Evolutionary conservation across 2,329 filamentous ascomycete species (phyloP).

Genomic region (Aureobasidium musti): DNA sequence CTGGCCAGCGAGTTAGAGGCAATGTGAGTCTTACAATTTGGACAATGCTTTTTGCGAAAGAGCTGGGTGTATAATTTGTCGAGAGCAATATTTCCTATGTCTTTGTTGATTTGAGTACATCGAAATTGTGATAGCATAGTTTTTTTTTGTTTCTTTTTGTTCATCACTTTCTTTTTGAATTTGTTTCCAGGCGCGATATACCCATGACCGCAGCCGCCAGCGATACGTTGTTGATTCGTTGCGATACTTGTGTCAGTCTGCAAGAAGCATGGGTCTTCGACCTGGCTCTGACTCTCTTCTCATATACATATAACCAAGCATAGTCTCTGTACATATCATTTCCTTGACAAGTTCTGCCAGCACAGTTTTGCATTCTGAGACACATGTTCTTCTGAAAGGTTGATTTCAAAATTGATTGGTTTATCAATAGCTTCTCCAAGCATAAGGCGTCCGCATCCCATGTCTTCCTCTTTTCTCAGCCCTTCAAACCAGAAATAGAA

Average conservation of each 20-base stretch:
- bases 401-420: background rate
- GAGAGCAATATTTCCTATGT: conserved; percentile 21
- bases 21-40: background rate
- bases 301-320: conserved; percentile 9
- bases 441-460: background rate
- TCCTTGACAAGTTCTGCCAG: background rate
- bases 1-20: conserved; percentile 36
- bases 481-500: background rate
- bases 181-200: conserved; percentile 31
- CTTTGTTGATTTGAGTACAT: conserved; percentile 8
- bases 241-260: conserved; percentile 5
- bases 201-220: conserved; percentile 19
- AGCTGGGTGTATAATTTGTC: background rate
- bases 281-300: background rate
- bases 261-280: background rate
- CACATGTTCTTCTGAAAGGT: background rate
- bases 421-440: conserved; percentile 1
- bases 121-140: conserved; percentile 17
- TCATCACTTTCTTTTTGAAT: conserved; percentile 2
- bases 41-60: background rate
- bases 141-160: background rate
- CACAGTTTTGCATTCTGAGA: background rate
- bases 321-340: conserved; percentile 13
- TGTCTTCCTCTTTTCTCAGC: background rate
- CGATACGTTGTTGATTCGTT: background rate